Evolutionary conservation across 2,329 filamentous ascomycete species (phyloP), one percentile per base, ranked within the genome.

Genomic region (Akanthomyces dipterigenus): DNA sequence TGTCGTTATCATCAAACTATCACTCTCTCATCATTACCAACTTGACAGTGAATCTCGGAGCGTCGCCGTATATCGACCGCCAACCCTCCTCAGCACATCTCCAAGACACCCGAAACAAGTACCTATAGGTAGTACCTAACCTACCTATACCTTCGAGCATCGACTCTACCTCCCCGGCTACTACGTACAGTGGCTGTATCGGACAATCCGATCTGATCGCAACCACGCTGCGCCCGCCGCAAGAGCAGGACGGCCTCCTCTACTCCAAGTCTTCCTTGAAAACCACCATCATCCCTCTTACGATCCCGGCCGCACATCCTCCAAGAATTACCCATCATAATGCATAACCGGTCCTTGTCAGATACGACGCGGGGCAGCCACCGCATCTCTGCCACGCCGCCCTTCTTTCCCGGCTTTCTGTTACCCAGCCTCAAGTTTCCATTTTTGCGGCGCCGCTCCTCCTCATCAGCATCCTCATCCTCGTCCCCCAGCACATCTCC

Each of bases 351-450:
- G 12, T 62, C 55, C 16, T 36, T 45, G 18, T 46, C 59, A 38
- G 42, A 63, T 61, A 72, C 73, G 70, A 71, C 71, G 64, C 71
- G 72, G 40, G 72, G 72, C 57, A 75, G 71, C 57, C 49, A 54
- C 62, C 71, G 72, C 64, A 77, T 77, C 65, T 70, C 76, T 64
- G 75, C 75, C 49, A 77, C 75, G 22, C 72, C 71, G 61, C 78
- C 77, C 28, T 71, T 74, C 31, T 84, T 84, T 66, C 76, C 82
- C 12, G 75, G 69, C 64, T 85, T 80, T 67, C 73, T 85, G 28
- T 75, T 85, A 24, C 80, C 82, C 12, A 80, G 74, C 68, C 72
- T 84, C 65, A 74, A 72, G 50, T 74, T 82, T 48, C 75, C 78
- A n/a, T 78, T 82, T 64, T 74, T 74, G 46, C 76, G 76, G 55